Evolutionary conservation across 78 protist species (phyloP).

Genomic region (Dictyostelium capitatum): DNA sequence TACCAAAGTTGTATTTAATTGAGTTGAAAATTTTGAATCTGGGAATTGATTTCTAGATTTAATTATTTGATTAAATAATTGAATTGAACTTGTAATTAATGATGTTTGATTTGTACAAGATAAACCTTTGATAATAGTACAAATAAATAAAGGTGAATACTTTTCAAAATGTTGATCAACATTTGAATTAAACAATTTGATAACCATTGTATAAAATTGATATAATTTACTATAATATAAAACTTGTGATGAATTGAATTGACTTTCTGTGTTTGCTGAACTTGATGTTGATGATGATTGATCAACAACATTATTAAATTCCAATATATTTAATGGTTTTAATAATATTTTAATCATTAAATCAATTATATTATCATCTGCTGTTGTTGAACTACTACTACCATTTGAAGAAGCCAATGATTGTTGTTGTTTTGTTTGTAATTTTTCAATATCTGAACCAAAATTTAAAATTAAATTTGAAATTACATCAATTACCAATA

Average conservation of each 20-base stretch:
- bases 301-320: background rate
- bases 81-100: slow-evolving; percentile 41
- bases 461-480: slow-evolving; percentile 35
- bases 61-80: slow-evolving; percentile 16
- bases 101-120: slow-evolving; percentile 12
- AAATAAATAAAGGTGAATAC: slow-evolving; percentile 41
- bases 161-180: background rate
- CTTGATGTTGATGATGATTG: background rate
- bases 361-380: slow-evolving; percentile 2
- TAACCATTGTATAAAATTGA: slow-evolving; percentile 12
- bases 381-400: background rate
- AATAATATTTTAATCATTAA: slow-evolving; percentile 41
- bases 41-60: slow-evolving; percentile 24
- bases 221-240: slow-evolving; percentile 30
- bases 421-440: background rate
- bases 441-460: slow-evolving; percentile 30
- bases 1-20: background rate
- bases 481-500: slow-evolving; percentile 13
- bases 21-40: background rate
- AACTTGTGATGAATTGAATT: slow-evolving; percentile 3
- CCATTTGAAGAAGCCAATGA: background rate
- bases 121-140: slow-evolving; percentile 7
- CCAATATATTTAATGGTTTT: slow-evolving; percentile 22
- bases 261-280: background rate
- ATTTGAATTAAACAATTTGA: slow-evolving; percentile 5